Evolutionary conservation across 2,329 filamentous ascomycete species (phyloP).

Genomic region (Mycosphaerella arachidis): DNA sequence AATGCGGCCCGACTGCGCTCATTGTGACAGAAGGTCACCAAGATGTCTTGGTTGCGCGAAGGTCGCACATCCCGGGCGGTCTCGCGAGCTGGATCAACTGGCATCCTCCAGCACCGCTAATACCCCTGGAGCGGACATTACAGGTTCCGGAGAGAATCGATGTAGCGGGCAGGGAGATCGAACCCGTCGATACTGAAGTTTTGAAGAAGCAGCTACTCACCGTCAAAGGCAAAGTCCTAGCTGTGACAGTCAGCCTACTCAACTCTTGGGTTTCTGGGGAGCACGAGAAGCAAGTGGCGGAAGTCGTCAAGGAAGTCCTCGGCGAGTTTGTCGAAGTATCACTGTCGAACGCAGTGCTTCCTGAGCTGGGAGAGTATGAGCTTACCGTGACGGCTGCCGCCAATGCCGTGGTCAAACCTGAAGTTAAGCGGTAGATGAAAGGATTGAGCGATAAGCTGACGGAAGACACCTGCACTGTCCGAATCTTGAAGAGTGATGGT

Average conservation of each 20-base stretch:
- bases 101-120: constrained; percentile 24
- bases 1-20: constrained; percentile 25
- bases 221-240: constrained; percentile 27
- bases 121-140: constrained; percentile 25
- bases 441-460: constrained; percentile 24
- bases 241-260: constrained; percentile 25
- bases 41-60: constrained; percentile 25
- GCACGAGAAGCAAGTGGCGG: constrained; percentile 24
- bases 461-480: constrained; percentile 21
- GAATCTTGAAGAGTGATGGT: constrained; percentile 27
- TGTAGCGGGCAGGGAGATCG: constrained; percentile 23
- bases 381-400: constrained; percentile 25
- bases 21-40: constrained; percentile 28
- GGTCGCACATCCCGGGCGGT: constrained; percentile 26
- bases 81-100: constrained; percentile 27
- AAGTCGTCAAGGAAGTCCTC: constrained; percentile 24
- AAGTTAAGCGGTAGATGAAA: constrained; percentile 25
- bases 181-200: constrained; percentile 22
- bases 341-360: constrained; percentile 24
- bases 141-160: constrained; percentile 24
- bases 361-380: constrained; percentile 28
- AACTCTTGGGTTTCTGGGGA: constrained; percentile 27
- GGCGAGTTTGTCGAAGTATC: constrained; percentile 25
- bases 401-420: constrained; percentile 27
- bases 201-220: constrained; percentile 23